Evolutionary conservation across 1,284 basidiomycete genomes (phyloP).

Genomic region (Cryptococcus wingfieldii): DNA sequence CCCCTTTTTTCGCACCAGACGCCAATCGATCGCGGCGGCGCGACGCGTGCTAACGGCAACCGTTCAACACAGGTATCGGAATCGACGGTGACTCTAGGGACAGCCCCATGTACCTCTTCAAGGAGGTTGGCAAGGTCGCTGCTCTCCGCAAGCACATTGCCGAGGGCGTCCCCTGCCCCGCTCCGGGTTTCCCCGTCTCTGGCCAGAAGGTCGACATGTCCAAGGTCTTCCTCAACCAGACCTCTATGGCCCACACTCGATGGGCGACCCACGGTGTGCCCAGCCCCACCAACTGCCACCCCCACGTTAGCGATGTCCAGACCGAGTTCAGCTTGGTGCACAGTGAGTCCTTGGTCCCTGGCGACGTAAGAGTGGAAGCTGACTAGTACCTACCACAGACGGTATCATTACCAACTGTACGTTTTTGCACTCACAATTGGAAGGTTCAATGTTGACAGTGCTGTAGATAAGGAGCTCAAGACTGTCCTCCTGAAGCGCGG

Average conservation of each 20-base stretch:
- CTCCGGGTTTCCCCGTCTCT: conserved; percentile 19
- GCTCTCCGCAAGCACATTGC: conserved; percentile 89
- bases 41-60: background rate
- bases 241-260: conserved; percentile 97
- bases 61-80: conserved; percentile 63
- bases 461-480: conserved; percentile 65
- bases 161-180: conserved; percentile 51
- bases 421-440: background rate
- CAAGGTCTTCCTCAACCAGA: conserved; percentile 81
- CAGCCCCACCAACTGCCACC: conserved; percentile 88
- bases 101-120: conserved; percentile 71
- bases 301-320: conserved; percentile 75
- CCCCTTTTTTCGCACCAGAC: background rate
- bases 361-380: background rate
- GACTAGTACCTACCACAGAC: conserved; percentile 46
- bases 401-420: conserved; percentile 96
- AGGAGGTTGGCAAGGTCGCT: conserved; percentile 97
- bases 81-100: conserved; percentile 87
- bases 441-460: background rate
- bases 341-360: conserved; percentile 50
- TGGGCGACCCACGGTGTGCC: conserved; percentile 99
- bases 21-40: background rate
- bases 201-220: conserved; percentile 61
- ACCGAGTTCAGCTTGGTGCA: conserved; percentile 92
- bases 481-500: conserved; percentile 94